Evolutionary conservation across 2,329 filamentous ascomycete genomes (phyloP), one percentile per base, ranked within the genome.

Genomic region (Xylaria polymorpha): DNA sequence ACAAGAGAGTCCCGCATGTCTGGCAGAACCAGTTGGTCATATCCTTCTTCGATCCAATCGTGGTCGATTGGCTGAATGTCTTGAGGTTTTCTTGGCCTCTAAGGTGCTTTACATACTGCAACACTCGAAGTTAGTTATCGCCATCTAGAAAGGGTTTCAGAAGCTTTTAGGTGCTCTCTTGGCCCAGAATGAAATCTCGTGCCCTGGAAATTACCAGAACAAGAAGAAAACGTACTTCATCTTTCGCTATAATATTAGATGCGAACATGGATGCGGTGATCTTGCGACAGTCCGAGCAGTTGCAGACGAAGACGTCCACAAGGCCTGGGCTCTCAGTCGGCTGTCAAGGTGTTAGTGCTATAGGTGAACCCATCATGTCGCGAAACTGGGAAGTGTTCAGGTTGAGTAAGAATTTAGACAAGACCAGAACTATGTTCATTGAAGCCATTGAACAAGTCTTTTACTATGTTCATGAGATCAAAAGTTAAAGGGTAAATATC

Each of bases 1-100:
- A 90, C 87, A 91, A 86, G 4, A 90, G 81, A 0, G 85, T 85
- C 0, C 89, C 88, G 74, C 89, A 91, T 0, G 80, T 85, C 0
- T 74, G 79, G 72, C 89, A 91, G 77, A 91, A 91, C 74, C 83
- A 81, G 73, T 91, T 90, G 8, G 85, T 85, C 88, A 91, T 91
- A 7, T 59, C 77, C 63, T 83, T 81, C 2, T 81, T 81, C 0
- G 82, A 81, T 0, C 70, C 80, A 48, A 87, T 83, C 0, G 87
- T 88, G n/a, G 79, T 74, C 2, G 73, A 73, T 72, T 89, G 85
- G 4, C 74, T 71, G 66, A 79, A 90, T 0, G 74, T 71, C 20
- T 76, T 85, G 14, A 90, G 80, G 35, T 83, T 84, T 0, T 86
- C 84, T 4, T 79, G 77, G 9, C 88, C 88, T 14, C 87, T 85